These are phyloP conservation scores for Orobanche coerulescens DNA, from an alignment of 257 asterid genomes.

Conservation along the genomic window DNA sequence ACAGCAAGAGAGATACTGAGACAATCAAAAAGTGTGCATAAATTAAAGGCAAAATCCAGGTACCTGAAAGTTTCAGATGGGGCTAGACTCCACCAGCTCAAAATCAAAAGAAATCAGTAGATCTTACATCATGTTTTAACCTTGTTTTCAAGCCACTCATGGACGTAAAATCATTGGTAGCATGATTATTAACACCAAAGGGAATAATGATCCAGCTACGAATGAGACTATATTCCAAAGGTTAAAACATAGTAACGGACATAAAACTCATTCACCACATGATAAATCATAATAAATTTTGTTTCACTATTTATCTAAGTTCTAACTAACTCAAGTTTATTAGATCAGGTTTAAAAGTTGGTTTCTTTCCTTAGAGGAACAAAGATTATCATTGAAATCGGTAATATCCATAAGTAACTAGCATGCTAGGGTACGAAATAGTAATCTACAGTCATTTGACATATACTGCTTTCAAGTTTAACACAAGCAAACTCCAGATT, in stretches of 20 bases:
- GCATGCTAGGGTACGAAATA: neutral
- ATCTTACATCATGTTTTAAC: conserved; percentile 8
- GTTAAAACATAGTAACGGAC: conserved; percentile 1
- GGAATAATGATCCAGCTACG: conserved; percentile 3
- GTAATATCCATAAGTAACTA: neutral
- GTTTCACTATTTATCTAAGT: neutral
- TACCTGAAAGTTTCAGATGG: neutral
- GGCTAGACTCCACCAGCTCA: conserved; percentile 7
- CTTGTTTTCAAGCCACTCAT: neutral
- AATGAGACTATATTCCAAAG: neutral
- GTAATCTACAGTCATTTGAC: neutral
- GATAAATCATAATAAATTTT: conserved; percentile 6
- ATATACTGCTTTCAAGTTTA: neutral
- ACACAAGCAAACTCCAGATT: neutral
- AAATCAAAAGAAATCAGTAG: conserved; percentile 2
- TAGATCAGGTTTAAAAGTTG: neutral
- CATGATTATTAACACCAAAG: neutral
- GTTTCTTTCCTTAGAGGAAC: neutral
- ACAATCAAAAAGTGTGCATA: conserved; percentile 11
- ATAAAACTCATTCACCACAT: conserved; percentile 11
- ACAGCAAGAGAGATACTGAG: conserved; percentile 8
- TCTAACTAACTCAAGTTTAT: neutral
- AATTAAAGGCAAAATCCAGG: conserved; percentile 12
- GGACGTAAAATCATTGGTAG: neutral
- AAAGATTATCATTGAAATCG: conserved; percentile 3